Evolutionary conservation across 495 filamentous ascomycete genomes (phyloP).

Genomic region (Mycothermus thermophilus): DNA sequence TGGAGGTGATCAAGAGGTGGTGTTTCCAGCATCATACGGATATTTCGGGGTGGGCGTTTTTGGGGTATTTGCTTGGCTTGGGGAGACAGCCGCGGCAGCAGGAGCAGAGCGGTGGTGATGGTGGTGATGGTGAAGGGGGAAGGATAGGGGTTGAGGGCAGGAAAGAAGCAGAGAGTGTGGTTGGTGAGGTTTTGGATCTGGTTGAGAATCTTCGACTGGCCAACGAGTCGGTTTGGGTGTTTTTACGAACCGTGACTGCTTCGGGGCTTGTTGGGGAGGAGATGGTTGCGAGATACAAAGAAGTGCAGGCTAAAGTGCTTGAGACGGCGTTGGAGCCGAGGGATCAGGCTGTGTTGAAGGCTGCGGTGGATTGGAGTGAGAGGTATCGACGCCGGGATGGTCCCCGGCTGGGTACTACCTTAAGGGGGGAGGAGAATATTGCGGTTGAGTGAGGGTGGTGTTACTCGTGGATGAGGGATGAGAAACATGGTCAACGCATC

Average conservation of each 20-base stretch:
- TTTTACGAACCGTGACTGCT: slow-evolving; percentile 34
- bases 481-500: no score
- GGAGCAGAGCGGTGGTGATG: no score
- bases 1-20: slow-evolving; percentile 33
- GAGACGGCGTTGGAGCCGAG: background rate
- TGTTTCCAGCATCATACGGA: slow-evolving; percentile 56
- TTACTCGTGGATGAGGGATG: no score
- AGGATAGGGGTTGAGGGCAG: no score
- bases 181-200: slow-evolving; percentile 28
- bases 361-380: slow-evolving; percentile 16
- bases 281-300: slow-evolving; percentile 17
- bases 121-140: no score
- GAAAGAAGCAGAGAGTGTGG: no score
- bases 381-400: slow-evolving; percentile 9
- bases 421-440: no score
- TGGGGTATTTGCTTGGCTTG: no score
- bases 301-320: slow-evolving; percentile 8
- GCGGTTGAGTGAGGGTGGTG: no score
- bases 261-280: slow-evolving; percentile 18
- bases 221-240: slow-evolving; percentile 44
- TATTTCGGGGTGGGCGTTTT: slow-evolving; percentile 63
- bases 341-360: slow-evolving; percentile 10
- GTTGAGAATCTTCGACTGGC: slow-evolving; percentile 33
- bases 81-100: no score
- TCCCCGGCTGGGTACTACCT: background rate